phyloP scores from a whole-genome alignment of 192 early-diverging fungal species.

The Gorgonomyces haynaldii region DNA sequence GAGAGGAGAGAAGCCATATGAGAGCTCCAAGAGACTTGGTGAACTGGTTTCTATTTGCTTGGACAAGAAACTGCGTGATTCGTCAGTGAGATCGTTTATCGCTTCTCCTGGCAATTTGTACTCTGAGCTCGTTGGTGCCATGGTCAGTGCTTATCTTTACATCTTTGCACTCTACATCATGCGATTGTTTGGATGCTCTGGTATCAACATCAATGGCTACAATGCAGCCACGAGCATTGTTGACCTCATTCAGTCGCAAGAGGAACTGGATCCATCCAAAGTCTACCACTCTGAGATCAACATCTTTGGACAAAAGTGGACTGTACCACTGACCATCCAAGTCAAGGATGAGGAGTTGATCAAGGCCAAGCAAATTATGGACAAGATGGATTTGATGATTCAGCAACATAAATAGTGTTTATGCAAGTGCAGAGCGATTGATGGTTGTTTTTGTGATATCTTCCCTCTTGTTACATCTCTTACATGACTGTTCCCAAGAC shows the following conservation, averaged over 20 bases:
- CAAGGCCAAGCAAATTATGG: no score
- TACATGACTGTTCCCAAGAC: no score
- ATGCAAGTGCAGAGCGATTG: no score
- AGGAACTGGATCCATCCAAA: conserved; percentile 5
- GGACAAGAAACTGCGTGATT: conserved; percentile 8
- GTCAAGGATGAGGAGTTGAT: not conserved
- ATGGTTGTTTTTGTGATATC: no score
- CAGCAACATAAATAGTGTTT: no score
- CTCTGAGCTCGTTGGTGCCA: not conserved
- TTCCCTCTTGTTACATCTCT: no score
- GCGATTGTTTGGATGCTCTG: conserved; percentile 22
- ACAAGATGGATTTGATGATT: no score
- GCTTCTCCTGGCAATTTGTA: conserved; percentile 28
- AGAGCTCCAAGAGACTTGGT: conserved; percentile 32
- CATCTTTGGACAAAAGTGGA: conserved; percentile 5
- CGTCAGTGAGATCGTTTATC: conserved; percentile 17
- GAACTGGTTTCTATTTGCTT: conserved; percentile 27
- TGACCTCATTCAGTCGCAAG: no score
- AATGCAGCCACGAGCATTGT: conserved; percentile 34
- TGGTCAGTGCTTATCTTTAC: not conserved
- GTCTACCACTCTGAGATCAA: conserved; percentile 17
- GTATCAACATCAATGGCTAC: conserved; percentile 24
- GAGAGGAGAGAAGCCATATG: conserved; percentile 34
- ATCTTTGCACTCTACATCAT: conserved; percentile 5
- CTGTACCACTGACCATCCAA: not conserved